phyloP scores from a whole-genome alignment of 2,329 filamentous ascomycete species.

The Colletotrichum liaoningense region DNA sequence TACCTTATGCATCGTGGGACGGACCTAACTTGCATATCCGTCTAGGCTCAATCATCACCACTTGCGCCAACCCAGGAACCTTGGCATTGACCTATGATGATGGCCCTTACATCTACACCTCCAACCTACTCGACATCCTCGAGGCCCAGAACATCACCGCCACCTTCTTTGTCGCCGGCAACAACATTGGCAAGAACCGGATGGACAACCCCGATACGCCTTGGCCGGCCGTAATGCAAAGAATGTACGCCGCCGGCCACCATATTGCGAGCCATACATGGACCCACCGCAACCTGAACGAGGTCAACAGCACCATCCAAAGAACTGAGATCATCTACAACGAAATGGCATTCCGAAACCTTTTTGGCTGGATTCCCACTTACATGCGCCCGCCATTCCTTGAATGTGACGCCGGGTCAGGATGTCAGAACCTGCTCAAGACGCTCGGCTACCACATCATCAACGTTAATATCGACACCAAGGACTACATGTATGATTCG shows the following conservation, averaged over 20 bases:
- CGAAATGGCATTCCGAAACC: slow-evolving; percentile 48
- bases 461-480: slow-evolving; percentile 70
- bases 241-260: slow-evolving; percentile 56
- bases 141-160: slow-evolving; percentile 46
- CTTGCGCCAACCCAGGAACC: slow-evolving; percentile 48
- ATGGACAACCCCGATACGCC: slow-evolving; percentile 51
- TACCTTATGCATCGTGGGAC: slow-evolving; percentile 21
- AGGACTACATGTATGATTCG: slow-evolving; percentile 67
- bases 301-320: slow-evolving; percentile 38
- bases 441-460: slow-evolving; percentile 66
- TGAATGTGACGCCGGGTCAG: slow-evolving; percentile 31
- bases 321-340: slow-evolving; percentile 43
- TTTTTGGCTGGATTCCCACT: slow-evolving; percentile 54
- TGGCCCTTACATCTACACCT: slow-evolving; percentile 56
- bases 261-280: slow-evolving; percentile 60
- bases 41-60: slow-evolving; percentile 48
- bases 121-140: slow-evolving; percentile 52
- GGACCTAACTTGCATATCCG: slow-evolving; percentile 35
- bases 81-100: slow-evolving; percentile 62
- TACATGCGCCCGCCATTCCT: slow-evolving; percentile 58
- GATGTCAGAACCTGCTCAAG: slow-evolving; percentile 32
- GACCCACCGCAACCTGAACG: slow-evolving; percentile 45
- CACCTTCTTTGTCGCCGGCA: slow-evolving; percentile 57
- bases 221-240: slow-evolving; percentile 51
- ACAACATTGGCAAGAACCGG: slow-evolving; percentile 52